Conservation (phyloP, 1,139 yeast genomes). For the Blastobotrys persicus region DNA sequence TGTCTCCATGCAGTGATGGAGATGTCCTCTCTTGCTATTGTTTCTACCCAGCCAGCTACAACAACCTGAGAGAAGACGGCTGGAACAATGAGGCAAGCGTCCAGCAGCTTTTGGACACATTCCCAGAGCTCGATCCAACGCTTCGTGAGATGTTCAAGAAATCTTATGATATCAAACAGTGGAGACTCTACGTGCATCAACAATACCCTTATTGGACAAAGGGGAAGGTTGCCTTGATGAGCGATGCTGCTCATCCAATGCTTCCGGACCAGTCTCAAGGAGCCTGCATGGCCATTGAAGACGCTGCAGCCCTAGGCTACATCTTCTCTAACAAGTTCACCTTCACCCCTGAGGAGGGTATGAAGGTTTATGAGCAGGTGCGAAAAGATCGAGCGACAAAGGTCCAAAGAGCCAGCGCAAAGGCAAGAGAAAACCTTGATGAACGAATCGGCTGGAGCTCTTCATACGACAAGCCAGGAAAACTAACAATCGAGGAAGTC, state of each 20-base stretch:
- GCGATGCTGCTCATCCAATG: constrained; percentile 44
- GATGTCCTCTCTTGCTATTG: constrained; percentile 23
- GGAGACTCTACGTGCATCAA: constrained; percentile 15
- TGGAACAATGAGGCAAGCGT: constrained; percentile 19
- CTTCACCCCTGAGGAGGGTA: constrained; percentile 20
- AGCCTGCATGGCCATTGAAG: constrained; percentile 44
- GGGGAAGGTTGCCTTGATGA: constrained; percentile 20
- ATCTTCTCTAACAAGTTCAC: constrained; percentile 23
- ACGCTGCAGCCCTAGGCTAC: constrained; percentile 31
- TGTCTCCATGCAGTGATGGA: constrained; percentile 9
- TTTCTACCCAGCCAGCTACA: constrained; percentile 18
- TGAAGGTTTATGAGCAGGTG: constrained; percentile 28
- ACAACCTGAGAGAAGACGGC: constrained; percentile 9
- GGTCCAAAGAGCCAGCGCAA: constrained; percentile 27
- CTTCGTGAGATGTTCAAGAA: constrained; percentile 8
- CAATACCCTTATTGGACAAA: constrained; percentile 17
- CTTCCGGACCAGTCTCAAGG: constrained; percentile 45
- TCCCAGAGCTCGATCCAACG: constrained; percentile 12
- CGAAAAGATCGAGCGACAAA: constrained; percentile 36
- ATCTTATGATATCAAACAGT: constrained; percentile 11
- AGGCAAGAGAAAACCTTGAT: constrained; percentile 2
- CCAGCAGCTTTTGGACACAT: constrained; percentile 10
- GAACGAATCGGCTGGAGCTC: constrained; percentile 8
- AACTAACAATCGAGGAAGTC: constrained; percentile 6
- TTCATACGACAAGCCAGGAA: constrained; percentile 1